phyloP scores from a whole-genome alignment of 2,329 filamentous ascomycete species.

The Scleromitrula shiraiana region DNA sequence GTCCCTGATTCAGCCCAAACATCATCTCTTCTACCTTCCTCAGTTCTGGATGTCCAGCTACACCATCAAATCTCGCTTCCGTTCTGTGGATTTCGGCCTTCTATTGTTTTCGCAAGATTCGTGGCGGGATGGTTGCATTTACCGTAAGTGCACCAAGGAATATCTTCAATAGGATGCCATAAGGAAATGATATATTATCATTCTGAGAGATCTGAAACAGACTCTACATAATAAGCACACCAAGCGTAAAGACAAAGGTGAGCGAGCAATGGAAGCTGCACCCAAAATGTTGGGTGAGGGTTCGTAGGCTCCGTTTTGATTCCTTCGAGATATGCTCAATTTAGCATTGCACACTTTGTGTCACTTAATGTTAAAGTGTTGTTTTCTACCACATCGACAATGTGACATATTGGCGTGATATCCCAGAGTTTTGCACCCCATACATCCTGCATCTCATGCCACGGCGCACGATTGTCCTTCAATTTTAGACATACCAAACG shows the following conservation, averaged over 20 bases:
- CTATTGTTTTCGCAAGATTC: slow-evolving; percentile 17
- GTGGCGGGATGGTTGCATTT: slow-evolving; percentile 14
- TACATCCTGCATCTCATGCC: slow-evolving; percentile 22
- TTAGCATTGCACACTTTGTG: slow-evolving; percentile 27
- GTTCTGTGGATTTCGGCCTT: slow-evolving; percentile 21
- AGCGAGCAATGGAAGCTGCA: not conserved
- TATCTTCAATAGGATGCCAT: not conserved
- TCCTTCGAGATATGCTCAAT: slow-evolving; percentile 23
- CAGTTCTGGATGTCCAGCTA: slow-evolving; percentile 25
- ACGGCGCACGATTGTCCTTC: slow-evolving; percentile 8
- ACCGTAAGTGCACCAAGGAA: slow-evolving; percentile 3
- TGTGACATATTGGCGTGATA: slow-evolving; percentile 28
- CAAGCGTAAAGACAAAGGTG: not conserved
- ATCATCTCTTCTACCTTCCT: slow-evolving; percentile 21
- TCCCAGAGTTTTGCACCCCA: slow-evolving; percentile 28
- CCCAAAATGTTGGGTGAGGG: not conserved
- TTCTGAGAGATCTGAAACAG: no score
- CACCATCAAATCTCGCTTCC: slow-evolving; percentile 22
- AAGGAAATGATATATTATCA: no score
- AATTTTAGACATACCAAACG: slow-evolving; percentile 25
- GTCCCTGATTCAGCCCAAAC: slow-evolving; percentile 21
- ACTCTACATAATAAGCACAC: no score
- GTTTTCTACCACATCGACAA: slow-evolving; percentile 29
- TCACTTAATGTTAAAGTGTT: slow-evolving; percentile 27
- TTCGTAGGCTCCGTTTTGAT: not conserved